Evolutionary conservation across 768 basidiomycete species (phyloP).

Genomic region (Russula brevipes): DNA sequence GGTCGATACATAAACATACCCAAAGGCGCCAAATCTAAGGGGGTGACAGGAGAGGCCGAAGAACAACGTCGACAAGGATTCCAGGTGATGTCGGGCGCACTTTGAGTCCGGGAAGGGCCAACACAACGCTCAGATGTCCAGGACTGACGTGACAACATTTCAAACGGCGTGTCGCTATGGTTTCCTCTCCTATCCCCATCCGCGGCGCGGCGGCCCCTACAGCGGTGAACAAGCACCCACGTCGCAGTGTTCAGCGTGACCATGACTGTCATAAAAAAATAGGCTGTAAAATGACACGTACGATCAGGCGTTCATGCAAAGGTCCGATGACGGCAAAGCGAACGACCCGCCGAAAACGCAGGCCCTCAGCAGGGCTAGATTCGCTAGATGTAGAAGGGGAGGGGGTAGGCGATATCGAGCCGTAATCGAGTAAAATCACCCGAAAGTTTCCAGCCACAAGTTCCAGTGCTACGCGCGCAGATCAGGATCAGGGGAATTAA

Average conservation of each 20-base stretch:
- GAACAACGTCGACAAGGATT: constrained; percentile 11
- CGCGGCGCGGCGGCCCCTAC: too few relatives aligned
- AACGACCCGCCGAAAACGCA: too few relatives aligned
- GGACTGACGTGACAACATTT: neutral
- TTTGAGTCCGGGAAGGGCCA: neutral
- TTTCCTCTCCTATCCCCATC: too few relatives aligned
- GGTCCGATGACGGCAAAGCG: neutral
- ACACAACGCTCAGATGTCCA: neutral
- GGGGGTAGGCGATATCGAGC: too few relatives aligned
- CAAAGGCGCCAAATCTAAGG: neutral
- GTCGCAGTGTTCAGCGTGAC: too few relatives aligned
- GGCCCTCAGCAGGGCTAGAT: too few relatives aligned
- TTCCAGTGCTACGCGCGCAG: too few relatives aligned
- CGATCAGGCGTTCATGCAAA: neutral
- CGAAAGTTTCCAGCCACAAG: too few relatives aligned
- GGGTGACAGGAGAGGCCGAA: neutral
- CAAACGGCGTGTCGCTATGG: neutral
- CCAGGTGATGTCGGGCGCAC: neutral
- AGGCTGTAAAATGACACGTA: neutral
- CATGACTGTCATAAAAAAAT: too few relatives aligned
- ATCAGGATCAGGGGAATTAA: too few relatives aligned
- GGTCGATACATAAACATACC: neutral
- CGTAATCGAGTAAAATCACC: too few relatives aligned
- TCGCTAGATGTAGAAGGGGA: neutral
- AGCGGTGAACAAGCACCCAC: too few relatives aligned